Evolutionary conservation across 208 protist genomes (phyloP), one percentile per base, ranked within the genome.

Genomic region (Acanthamoeba triangularis): DNA sequence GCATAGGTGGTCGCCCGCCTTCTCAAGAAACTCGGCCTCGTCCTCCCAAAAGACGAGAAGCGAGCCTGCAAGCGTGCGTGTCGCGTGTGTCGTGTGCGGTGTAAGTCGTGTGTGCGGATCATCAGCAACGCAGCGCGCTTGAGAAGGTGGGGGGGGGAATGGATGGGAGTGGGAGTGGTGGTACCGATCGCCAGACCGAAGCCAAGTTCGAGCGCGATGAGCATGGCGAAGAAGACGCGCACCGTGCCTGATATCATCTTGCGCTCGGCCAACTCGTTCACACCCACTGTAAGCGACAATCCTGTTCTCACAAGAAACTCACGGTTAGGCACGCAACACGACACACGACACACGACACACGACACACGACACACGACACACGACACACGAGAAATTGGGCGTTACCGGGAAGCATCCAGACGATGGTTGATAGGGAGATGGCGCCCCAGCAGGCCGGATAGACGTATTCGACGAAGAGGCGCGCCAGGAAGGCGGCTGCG

Each of bases 121-220:
- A 61, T 61, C 54, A 23, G 20, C 54, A 61, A 61, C 20, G 54
- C 11, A 5, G 3, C 5, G 54, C 54, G 20, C 54, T 13, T 25
- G 54, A 23, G 54, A 23, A 6, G 65, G 65, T 0, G 30, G 30
- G 0, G 8, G 3, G 23, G 20, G 2, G 65, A 65, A 13, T 23
- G 59, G 59, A 28, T 23, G 23, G 59, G 59, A 23, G 13, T 65
- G 59, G 13, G 23, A 65, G 13, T 28, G 59, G 13, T 65, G 4
- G 23, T 35, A 76, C 87, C 87, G 23, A 93, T 76, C 13, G 87
- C 87, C n/a, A 93, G 54, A 30, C 87, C 87, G 41, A 93, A 93
- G n/a, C 87, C 87, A 1, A 93, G 87, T 13, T 93, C 87, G 41
- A 93, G 52, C 41, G 61, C 52, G 47, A 93, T 93, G 47, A 93